Percentiles rank a stretch among this genome's conserved stretches.
phyloP scores from a whole-genome alignment of 2,329 filamentous ascomycete genomes.

The Penicillium sp. region DNA sequence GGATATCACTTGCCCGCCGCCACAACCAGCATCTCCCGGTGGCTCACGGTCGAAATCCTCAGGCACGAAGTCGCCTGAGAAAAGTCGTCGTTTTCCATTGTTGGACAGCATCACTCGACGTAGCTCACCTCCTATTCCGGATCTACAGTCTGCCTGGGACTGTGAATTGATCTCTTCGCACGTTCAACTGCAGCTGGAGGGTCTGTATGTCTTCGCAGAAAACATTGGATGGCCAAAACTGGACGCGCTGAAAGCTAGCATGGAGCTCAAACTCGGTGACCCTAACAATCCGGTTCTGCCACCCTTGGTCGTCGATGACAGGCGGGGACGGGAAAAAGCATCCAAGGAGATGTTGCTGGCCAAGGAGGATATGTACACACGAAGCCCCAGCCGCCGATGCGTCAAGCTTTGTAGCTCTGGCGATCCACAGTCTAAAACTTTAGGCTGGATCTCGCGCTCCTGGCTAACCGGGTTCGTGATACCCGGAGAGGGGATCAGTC shows the following conservation, averaged over 20 bases:
- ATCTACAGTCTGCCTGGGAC: conserved; percentile 31
- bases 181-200: conserved; percentile 47
- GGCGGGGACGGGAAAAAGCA: conserved; percentile 6
- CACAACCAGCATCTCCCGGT: conserved; percentile 9
- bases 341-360: conserved; percentile 9
- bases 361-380: conserved; percentile 33
- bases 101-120: conserved; percentile 27
- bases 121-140: conserved; percentile 10
- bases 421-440: conserved; percentile 30
- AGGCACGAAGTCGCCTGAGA: conserved; percentile 10
- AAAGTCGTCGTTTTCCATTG: conserved; percentile 21
- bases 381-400: conserved; percentile 27
- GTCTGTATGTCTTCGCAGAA: conserved; percentile 52
- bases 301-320: conserved; percentile 11
- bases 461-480: conserved; percentile 56
- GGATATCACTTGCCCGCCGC: conserved; percentile 32
- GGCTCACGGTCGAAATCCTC: neutral
- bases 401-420: conserved; percentile 28
- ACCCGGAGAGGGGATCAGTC: conserved; percentile 53
- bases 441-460: conserved; percentile 56
- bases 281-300: conserved; percentile 11
- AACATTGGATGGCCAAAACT: conserved; percentile 51
- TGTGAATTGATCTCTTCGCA: conserved; percentile 39
- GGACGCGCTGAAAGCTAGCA: conserved; percentile 36
- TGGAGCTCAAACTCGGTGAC: conserved; percentile 38